phyloP scores from a whole-genome alignment of 1,284 basidiomycete genomes.

The Trichosporon ovoides region DNA sequence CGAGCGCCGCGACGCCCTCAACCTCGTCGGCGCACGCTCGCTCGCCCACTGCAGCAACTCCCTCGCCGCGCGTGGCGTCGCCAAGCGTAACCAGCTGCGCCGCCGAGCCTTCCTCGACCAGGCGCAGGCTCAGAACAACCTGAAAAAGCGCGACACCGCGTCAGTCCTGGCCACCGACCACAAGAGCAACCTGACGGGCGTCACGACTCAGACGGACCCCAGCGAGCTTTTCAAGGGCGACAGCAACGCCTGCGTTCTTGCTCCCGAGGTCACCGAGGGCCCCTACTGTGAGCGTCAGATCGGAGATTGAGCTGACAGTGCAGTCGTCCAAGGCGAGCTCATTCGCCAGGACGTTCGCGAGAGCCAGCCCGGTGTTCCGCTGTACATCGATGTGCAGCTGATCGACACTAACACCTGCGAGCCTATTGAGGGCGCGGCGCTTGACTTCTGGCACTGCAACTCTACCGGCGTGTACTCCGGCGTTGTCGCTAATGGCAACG shows the following conservation, averaged over 20 bases:
- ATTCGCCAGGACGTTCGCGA: conserved; percentile 56
- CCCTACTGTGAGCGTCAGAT: conserved; percentile 19
- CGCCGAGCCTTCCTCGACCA: conserved; percentile 1
- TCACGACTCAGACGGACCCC: conserved; percentile 13
- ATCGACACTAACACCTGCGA: conserved; percentile 69
- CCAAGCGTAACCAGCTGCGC: conserved; percentile 7
- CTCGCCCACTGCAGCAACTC: conserved; percentile 12
- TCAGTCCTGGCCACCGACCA: conserved; percentile 8
- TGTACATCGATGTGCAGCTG: conserved; percentile 35
- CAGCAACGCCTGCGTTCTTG: conserved; percentile 17
- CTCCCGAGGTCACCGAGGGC: conserved; percentile 23
- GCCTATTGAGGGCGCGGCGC: conserved; percentile 61
- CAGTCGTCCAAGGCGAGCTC: conserved; percentile 23
- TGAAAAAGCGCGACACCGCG: conserved; percentile 1
- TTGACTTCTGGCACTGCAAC: conserved; percentile 63
- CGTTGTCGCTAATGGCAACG: conserved; percentile 44
- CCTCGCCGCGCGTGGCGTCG: conserved; percentile 11
- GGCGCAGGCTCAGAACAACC: background rate
- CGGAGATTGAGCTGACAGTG: background rate
- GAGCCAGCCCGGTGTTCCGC: conserved; percentile 53
- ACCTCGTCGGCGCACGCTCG: conserved; percentile 8
- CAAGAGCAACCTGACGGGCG: conserved; percentile 17
- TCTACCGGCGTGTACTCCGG: conserved; percentile 52
- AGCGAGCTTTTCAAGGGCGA: conserved; percentile 13
- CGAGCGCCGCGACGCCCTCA: conserved; percentile 11